Evolutionary conservation across 2,329 filamentous ascomycete species (phyloP).

Genomic region (Diatrype stigma): DNA sequence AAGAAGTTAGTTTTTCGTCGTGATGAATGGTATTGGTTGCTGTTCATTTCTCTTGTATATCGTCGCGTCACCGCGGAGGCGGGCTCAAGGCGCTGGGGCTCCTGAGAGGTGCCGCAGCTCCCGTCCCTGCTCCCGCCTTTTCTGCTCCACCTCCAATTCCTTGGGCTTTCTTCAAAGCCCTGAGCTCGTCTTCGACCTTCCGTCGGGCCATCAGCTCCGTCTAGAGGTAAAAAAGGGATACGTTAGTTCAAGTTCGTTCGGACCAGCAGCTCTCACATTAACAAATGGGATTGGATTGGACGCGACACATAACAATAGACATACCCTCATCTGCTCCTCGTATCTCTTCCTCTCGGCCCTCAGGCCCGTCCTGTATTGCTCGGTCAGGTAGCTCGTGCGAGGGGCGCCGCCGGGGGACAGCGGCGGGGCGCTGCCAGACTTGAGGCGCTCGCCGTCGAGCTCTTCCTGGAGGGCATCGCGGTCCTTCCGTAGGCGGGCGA

Average conservation of each 20-base stretch:
- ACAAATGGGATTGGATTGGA: no score
- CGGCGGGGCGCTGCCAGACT: slow-evolving; percentile 16
- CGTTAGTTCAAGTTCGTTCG: no score
- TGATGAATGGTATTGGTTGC: no score
- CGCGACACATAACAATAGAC: slow-evolving; percentile 5
- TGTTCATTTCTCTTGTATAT: no score
- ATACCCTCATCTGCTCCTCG: slow-evolving; percentile 30
- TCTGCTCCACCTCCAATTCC: slow-evolving; percentile 15
- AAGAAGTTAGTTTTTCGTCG: no score
- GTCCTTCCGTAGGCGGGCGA: slow-evolving; percentile 24
- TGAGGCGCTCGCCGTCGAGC: slow-evolving; percentile 27
- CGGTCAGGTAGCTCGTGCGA: slow-evolving; percentile 29
- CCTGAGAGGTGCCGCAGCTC: not conserved
- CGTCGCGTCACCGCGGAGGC: not conserved
- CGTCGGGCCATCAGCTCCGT: slow-evolving; percentile 27
- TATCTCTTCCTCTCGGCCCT: slow-evolving; percentile 31
- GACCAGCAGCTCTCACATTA: no score
- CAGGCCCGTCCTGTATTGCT: slow-evolving; percentile 27
- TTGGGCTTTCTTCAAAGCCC: slow-evolving; percentile 24
- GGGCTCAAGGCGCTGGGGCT: not conserved
- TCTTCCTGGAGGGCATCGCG: slow-evolving; percentile 29
- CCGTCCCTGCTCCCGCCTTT: not conserved
- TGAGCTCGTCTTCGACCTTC: slow-evolving; percentile 29
- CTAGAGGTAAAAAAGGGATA: slow-evolving; percentile 9
- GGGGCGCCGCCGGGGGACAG: slow-evolving; percentile 21